A percentile compares a stretch with the other conserved stretches of the same genome.
Evolutionary conservation across 768 basidiomycete species (phyloP).

Genomic region (Rhodotorula sphaerocarpa): DNA sequence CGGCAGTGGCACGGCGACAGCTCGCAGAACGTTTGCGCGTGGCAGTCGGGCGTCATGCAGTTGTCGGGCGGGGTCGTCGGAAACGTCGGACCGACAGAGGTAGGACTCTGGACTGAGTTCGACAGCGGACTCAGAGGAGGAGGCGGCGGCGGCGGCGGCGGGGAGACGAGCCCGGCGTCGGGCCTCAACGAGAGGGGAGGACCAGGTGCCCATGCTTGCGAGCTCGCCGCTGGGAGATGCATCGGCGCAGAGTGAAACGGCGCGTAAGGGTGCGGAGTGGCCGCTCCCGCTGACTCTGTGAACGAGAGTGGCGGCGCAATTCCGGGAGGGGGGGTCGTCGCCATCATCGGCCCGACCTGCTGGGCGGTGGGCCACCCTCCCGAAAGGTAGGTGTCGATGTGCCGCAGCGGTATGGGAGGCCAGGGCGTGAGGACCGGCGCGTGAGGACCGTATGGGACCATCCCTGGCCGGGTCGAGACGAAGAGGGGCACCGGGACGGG

Average conservation of each 20-base stretch:
- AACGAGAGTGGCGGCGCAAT: too few relatives aligned
- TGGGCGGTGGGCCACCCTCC: too few relatives aligned
- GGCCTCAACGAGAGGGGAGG: too few relatives aligned
- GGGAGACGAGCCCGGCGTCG: neutral
- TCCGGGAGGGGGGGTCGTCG: too few relatives aligned
- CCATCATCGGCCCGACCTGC: too few relatives aligned
- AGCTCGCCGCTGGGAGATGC: too few relatives aligned
- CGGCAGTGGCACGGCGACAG: slow-evolving; percentile 16
- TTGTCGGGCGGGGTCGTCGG: neutral
- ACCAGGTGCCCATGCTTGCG: too few relatives aligned
- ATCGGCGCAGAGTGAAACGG: too few relatives aligned
- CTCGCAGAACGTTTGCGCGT: neutral
- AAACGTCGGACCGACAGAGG: too few relatives aligned
- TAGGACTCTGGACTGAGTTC: too few relatives aligned
- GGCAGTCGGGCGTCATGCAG: slow-evolving; percentile 1
- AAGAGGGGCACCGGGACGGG: neutral
- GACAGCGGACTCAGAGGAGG: neutral
- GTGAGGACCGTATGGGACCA: neutral
- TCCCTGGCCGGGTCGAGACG: neutral
- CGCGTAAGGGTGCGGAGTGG: too few relatives aligned
- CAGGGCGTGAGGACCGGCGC: slow-evolving; percentile 1
- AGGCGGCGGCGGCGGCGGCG: neutral
- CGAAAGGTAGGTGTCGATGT: slow-evolving; percentile 6
- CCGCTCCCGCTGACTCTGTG: too few relatives aligned
- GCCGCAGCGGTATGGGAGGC: slow-evolving; percentile 12